phyloP scores from a whole-genome alignment of 768 basidiomycete species.

The Pleurotus tuber-regium region DNA sequence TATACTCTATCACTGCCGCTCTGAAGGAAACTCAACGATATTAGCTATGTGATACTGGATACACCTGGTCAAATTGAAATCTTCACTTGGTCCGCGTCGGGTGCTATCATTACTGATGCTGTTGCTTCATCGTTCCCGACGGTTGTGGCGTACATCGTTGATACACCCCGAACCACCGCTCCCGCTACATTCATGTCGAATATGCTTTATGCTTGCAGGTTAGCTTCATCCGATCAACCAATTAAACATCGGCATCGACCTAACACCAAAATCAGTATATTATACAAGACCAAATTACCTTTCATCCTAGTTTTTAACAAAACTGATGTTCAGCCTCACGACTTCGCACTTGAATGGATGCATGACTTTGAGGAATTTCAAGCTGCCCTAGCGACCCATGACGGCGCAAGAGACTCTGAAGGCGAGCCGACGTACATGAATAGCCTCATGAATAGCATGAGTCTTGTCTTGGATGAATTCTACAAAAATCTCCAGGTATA shows the following conservation, averaged over 20 bases:
- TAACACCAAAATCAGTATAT: too few species aligned
- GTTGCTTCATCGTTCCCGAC: conserved; percentile 91
- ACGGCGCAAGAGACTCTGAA: conserved; percentile 66
- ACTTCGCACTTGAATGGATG: conserved; percentile 98
- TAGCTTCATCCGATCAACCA: too few species aligned
- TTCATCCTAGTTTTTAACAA: conserved; percentile 99
- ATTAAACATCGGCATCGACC: too few species aligned
- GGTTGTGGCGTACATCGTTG: conserved; percentile 95
- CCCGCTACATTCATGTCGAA: conserved; percentile 99
- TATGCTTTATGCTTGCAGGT: conserved; percentile 99
- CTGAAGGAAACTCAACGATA: conserved; percentile 8
- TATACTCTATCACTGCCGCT: background rate
- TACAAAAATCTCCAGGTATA: conserved; percentile 92
- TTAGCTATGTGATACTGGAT: conserved; percentile 90
- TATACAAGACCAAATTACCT: conserved; percentile 97
- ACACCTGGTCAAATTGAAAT: conserved; percentile 99
- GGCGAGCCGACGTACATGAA: conserved; percentile 98
- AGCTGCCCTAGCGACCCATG: conserved; percentile 72
- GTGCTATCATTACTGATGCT: conserved; percentile 97
- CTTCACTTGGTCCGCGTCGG: conserved; percentile 99
- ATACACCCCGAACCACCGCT: conserved; percentile 90
- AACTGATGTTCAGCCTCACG: conserved; percentile 87
- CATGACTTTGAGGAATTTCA: conserved; percentile 96
- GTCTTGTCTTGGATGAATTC: conserved; percentile 95
- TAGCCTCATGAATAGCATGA: conserved; percentile 99